A percentile compares a stretch with the other conserved stretches of the same genome.
These are phyloP conservation scores for Bertia moriformis DNA, from an alignment of 2,329 filamentous ascomycete genomes.

Conservation along the genomic window DNA sequence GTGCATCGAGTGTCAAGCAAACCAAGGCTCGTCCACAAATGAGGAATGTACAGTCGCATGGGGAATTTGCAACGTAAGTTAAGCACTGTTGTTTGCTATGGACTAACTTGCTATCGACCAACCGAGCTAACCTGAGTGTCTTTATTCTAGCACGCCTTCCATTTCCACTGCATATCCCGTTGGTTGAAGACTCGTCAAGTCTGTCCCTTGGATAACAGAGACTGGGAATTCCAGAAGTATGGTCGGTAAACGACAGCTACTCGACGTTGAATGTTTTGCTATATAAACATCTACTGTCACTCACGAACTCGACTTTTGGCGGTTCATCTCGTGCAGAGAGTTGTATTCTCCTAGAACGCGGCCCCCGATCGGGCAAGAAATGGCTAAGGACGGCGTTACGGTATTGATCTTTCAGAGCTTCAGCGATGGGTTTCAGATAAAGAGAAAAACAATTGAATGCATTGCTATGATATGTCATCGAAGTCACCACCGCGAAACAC, in stretches of 20 bases:
- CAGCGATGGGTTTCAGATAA: too few species aligned
- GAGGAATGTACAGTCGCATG: constrained; percentile 98
- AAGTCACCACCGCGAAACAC: too few species aligned
- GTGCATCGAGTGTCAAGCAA: constrained; percentile 98
- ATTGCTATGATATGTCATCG: too few species aligned
- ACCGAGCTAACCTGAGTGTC: constrained; percentile 16
- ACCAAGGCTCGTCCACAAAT: constrained; percentile 90
- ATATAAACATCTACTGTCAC: too few species aligned
- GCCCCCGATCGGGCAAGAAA: too few species aligned
- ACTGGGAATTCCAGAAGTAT: constrained; percentile 99
- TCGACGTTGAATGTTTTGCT: too few species aligned
- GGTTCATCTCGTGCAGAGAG: too few species aligned
- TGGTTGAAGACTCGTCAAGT: constrained; percentile 99
- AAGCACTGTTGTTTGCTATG: not conserved
- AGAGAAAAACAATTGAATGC: too few species aligned
- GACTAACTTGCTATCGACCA: not conserved
- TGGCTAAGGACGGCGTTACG: too few species aligned
- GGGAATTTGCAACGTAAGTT: constrained; percentile 96
- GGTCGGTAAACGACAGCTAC: constrained; percentile 41
- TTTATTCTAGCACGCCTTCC: constrained; percentile 72
- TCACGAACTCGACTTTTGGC: too few species aligned
- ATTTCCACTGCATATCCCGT: constrained; percentile 98
- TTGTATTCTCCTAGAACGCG: too few species aligned
- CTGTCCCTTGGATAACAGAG: constrained; percentile 89
- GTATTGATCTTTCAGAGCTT: too few species aligned